A percentile compares a stretch with the other conserved stretches of the same genome.
phyloP scores from a whole-genome alignment of 805 yeast species.

The Starmerella ratchasimensis region DNA sequence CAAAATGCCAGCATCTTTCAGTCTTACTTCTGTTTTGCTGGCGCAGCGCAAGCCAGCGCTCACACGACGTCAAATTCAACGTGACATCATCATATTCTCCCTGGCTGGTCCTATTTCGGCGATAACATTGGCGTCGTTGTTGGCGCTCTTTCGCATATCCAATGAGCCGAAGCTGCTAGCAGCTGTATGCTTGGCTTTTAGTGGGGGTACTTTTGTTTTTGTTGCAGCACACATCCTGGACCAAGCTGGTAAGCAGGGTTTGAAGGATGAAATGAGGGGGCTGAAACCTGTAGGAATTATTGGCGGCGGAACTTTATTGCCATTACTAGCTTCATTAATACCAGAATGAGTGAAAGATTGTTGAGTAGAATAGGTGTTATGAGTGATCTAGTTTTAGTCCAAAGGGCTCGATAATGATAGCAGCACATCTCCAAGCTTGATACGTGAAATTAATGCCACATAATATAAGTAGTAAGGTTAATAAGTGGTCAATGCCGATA shows the following conservation, averaged over 20 bases:
- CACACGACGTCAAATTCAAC: slow-evolving; percentile 13
- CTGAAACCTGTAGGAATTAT: slow-evolving; percentile 5
- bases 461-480: no score
- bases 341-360: slow-evolving; percentile 8
- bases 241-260: not conserved
- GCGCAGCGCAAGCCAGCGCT: slow-evolving; percentile 12
- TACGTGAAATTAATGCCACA: not conserved
- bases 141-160: slow-evolving; percentile 15
- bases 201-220: slow-evolving; percentile 61
- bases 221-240: slow-evolving; percentile 49
- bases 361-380: no score
- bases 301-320: slow-evolving; percentile 13
- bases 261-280: not conserved
- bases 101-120: slow-evolving; percentile 51
- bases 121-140: slow-evolving; percentile 34
- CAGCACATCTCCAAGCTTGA: no score
- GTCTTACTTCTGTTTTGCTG: slow-evolving; percentile 42
- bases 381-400: no score
- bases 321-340: slow-evolving; percentile 15
- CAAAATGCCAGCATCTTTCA: slow-evolving; percentile 63
- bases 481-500: not conserved
- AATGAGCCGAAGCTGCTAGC: slow-evolving; percentile 27
- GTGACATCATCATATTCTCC: slow-evolving; percentile 43
- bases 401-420: no score
- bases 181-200: slow-evolving; percentile 41